Evolutionary conservation across 116 monocot genomes (phyloP).

Genomic region (Cymodocea nodosa): DNA sequence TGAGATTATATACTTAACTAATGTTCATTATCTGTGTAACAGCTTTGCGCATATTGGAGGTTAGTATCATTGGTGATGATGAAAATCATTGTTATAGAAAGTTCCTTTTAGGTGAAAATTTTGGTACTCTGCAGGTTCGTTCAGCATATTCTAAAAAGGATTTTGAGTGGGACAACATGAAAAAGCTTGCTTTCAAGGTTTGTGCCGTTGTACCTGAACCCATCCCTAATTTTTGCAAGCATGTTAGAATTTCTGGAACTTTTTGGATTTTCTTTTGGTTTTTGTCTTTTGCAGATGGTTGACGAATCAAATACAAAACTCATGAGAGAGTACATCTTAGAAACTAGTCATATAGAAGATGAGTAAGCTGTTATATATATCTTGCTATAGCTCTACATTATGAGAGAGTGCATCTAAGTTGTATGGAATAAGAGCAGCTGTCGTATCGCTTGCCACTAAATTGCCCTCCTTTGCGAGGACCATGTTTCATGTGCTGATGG

Average conservation of each 20-base stretch:
- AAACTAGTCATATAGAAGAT: constrained; percentile 61
- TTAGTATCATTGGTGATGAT: constrained; percentile 10
- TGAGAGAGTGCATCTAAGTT: constrained; percentile 69
- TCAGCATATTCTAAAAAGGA: constrained; percentile 71
- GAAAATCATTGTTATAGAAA: not conserved
- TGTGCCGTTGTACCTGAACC: not conserved
- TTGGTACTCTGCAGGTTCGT: constrained; percentile 36
- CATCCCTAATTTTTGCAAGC: not conserved
- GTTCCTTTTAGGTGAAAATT: not conserved
- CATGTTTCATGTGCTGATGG: too few relatives aligned
- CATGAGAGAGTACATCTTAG: constrained; percentile 79
- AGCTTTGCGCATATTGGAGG: constrained; percentile 74
- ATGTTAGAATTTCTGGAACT: not conserved
- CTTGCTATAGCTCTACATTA: not conserved
- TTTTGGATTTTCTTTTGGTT: too few relatives aligned
- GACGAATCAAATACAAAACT: constrained; percentile 75
- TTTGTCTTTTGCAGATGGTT: constrained; percentile 51
- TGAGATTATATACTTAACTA: not conserved
- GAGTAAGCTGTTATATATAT: not conserved
- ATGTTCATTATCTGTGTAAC: constrained; percentile 1
- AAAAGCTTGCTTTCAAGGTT: constrained; percentile 71
- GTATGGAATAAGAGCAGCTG: constrained; percentile 31
- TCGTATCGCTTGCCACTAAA: too few relatives aligned
- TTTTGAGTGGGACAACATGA: constrained; percentile 88
- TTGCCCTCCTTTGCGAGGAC: too few relatives aligned